Base-by-base conservation (phyloP, 2,329 filamentous ascomycete genomes). In the Botrytis medusae region DNA sequence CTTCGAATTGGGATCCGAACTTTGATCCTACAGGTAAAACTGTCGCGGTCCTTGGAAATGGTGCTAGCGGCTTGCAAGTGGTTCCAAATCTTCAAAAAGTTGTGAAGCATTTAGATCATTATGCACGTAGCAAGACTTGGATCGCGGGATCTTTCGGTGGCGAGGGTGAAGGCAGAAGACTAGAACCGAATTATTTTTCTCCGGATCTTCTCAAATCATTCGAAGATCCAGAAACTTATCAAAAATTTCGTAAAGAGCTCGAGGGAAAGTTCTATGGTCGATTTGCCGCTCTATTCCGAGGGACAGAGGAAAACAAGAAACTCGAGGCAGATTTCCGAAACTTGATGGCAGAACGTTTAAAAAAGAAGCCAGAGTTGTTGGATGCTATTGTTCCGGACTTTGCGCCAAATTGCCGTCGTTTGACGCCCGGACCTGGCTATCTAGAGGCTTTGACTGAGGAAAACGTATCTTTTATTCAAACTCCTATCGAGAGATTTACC, bases 211-310 rank as follows among this genome's bases (percentile, higher is more conserved):
- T 85, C 6, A 84, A 88, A 32, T 84, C 85, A 0, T 92, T 92
- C 79, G 83, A 87, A 64, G 85, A 79, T 62, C 88, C 90, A 0
- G 82, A 88, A 4, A 84, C 82, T 3, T 94, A 93, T 77, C 81
- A 91, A 7, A 79, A 80, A 22, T 91, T 88, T 78, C 85, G 89
- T 1, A 90, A 89, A 75, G 82, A 82, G 8, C 80, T 89, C 10
- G 88, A 91, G 75, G 81, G 86, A 34, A 87, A 87, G 61, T 93
- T 91, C 80, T 93, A 89, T 85, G 83, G 87, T 12, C 83, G 85
- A 0, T 90, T 90, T 74, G 79, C 81, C 0, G 82, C 83, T 0
- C 86, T 90, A 72, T 87, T 92, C 75, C 0, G 89, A 65, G 84
- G 80, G 64, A 82, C 82, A 1, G 76, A 77, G 1, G 80, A 84